Percentiles rank a stretch among this genome's conserved stretches.
Evolutionary conservation across 2,329 filamentous ascomycete genomes (phyloP).

Genomic region (Tympanopsis confertula): DNA sequence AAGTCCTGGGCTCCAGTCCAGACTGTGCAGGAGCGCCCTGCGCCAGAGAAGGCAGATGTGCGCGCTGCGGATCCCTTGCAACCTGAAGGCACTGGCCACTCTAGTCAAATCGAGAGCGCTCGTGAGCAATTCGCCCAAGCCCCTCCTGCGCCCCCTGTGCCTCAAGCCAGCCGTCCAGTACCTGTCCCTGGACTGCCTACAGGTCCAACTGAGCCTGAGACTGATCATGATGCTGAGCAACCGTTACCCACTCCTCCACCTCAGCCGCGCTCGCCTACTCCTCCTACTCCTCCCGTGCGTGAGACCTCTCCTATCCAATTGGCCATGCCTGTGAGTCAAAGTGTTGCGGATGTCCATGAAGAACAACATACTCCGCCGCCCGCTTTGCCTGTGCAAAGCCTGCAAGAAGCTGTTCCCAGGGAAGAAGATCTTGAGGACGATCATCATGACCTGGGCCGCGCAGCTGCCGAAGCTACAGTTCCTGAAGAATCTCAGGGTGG

Average conservation of each 20-base stretch:
- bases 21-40: slow-evolving; percentile 51
- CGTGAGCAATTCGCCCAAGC: too few relatives aligned
- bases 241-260: slow-evolving; percentile 12
- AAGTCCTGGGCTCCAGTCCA: slow-evolving; percentile 84
- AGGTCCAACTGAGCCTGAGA: slow-evolving; percentile 35
- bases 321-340: slow-evolving; percentile 71
- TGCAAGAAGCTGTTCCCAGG: slow-evolving; percentile 23
- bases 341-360: slow-evolving; percentile 27
- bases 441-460: slow-evolving; percentile 4
- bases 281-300: slow-evolving; percentile 28
- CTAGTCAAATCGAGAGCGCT: slow-evolving; percentile 23
- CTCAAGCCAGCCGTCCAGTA: slow-evolving; percentile 38
- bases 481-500: slow-evolving; percentile 33
- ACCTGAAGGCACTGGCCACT: slow-evolving; percentile 57
- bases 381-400: slow-evolving; percentile 3
- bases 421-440: not conserved
- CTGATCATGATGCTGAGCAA: slow-evolving; percentile 24
- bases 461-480: slow-evolving; percentile 4
- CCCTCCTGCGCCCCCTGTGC: not conserved
- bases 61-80: too few relatives aligned
- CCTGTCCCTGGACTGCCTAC: slow-evolving; percentile 67
- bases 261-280: slow-evolving; percentile 23
- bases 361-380: slow-evolving; percentile 25
- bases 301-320: slow-evolving; percentile 70
- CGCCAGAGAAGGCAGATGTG: slow-evolving; percentile 32